Percentiles rank a stretch among this genome's conserved stretches.
These are phyloP conservation scores for Moniliophthora roreri DNA, from an alignment of 1,284 basidiomycete species.

Conservation along the genomic window DNA sequence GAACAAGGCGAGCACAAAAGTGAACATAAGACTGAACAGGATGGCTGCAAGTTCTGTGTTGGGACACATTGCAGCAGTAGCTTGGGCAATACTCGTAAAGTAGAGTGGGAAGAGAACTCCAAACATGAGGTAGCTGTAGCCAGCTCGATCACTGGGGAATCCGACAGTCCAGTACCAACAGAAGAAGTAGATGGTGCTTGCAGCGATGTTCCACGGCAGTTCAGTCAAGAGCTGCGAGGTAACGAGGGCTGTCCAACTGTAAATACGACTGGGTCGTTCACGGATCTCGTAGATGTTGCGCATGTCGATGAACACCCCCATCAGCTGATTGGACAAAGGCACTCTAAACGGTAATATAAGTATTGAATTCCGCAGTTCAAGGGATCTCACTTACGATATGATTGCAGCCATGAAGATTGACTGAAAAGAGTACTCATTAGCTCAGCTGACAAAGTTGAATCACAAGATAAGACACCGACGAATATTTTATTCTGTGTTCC, in stretches of 20 bases:
- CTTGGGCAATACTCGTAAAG: constrained; percentile 59
- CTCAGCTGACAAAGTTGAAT: too few species aligned
- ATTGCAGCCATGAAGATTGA: constrained; percentile 49
- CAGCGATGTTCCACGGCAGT: constrained; percentile 66
- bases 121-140: constrained; percentile 52
- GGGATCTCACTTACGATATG: constrained; percentile 24
- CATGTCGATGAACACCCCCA: constrained; percentile 44
- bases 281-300: constrained; percentile 70
- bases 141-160: constrained; percentile 47
- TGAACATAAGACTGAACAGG: constrained; percentile 67
- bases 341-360: constrained; percentile 23
- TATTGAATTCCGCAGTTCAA: not conserved
- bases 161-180: constrained; percentile 58
- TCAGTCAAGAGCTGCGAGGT: constrained; percentile 63
- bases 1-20: constrained; percentile 68
- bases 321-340: constrained; percentile 47
- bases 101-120: constrained; percentile 51
- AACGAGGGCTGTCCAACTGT: constrained; percentile 78
- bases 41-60: constrained; percentile 65
- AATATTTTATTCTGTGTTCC: constrained; percentile 87
- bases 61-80: constrained; percentile 66
- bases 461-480: constrained; percentile 23
- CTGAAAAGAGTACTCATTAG: too few species aligned
- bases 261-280: constrained; percentile 78
- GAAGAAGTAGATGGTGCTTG: constrained; percentile 55